Percentiles rank a stretch among this genome's conserved stretches.
phyloP scores from a whole-genome alignment of 805 yeast species.

The Suhomyces pyralidae region DNA sequence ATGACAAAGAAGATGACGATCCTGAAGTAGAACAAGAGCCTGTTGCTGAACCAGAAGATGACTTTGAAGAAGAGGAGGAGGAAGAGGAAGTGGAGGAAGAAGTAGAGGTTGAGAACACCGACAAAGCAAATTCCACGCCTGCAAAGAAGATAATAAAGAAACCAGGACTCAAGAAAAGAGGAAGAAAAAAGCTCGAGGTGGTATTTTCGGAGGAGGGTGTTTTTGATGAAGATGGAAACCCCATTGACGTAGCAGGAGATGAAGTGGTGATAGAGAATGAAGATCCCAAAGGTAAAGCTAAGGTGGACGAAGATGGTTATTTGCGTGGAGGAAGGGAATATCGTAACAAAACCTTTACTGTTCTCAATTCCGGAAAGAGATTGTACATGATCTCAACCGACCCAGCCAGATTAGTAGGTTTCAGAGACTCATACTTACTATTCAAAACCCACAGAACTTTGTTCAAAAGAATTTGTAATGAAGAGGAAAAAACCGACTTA shows the following conservation, averaged over 20 bases:
- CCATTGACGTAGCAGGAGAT: conserved; percentile 62
- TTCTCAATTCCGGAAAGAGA: conserved; percentile 63
- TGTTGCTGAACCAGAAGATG: conserved; percentile 1
- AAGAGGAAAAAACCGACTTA: conserved; percentile 78
- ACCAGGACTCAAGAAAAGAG: conserved; percentile 12
- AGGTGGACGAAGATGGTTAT: conserved; percentile 65
- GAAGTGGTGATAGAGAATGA: conserved; percentile 69
- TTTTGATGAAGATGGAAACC: conserved; percentile 67
- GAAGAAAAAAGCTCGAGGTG: conserved; percentile 39
- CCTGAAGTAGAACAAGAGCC: neutral
- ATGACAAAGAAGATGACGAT: neutral
- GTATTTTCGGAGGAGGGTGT: conserved; percentile 38
- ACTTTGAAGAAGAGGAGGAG: conserved; percentile 4
- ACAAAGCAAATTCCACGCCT: conserved; percentile 18
- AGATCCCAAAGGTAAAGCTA: conserved; percentile 76
- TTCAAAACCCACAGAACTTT: conserved; percentile 82
- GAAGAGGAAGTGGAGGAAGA: conserved; percentile 18
- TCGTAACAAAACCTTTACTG: conserved; percentile 66
- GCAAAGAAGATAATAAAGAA: conserved; percentile 12
- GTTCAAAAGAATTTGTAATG: conserved; percentile 68
- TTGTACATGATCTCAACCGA: conserved; percentile 91
- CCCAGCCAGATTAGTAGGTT: conserved; percentile 93
- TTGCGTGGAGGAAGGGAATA: conserved; percentile 71
- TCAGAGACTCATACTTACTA: conserved; percentile 84
- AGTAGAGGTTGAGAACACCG: conserved; percentile 25